Evolutionary conservation across 805 yeast species (phyloP), one percentile per base, ranked within the genome.

Genomic region (Torulaspora microellipsoides): DNA sequence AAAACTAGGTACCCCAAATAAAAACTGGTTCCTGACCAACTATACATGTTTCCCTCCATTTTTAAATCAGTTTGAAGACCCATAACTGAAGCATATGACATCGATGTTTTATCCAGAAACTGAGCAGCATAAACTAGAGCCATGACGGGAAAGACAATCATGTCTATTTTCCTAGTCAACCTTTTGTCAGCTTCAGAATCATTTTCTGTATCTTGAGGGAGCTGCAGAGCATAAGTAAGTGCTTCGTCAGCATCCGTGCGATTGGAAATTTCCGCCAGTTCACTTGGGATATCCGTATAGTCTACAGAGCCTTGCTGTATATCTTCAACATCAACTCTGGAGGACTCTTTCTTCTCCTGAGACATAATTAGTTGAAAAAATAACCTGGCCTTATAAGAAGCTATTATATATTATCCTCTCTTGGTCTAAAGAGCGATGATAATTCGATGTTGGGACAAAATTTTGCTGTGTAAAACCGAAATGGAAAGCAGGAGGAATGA

Each of bases 71-170:
- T 57, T 53, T 71, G 73, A 49, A 79, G 75, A 0, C 83, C 83
- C 82, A 80, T 75, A 1, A 78, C 79, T 13, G 80, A 79, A 4
- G 84, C 80, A 53, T 78, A 77, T 47, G 78, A 77, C 31, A 76
- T 60, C 37, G 78, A 60, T 12, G 76, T 67, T 52, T 80, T 79
- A 49, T 80, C 85, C 40, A 78, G 61, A 50, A 75, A 76, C 61
- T 78, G 81, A 13, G 77, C 59, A 41, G 78, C 72, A 50, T 79
- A 79, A n/a, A 76, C 70, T 29, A 69, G 62, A 49, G 81, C 74
- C 52, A 79, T 58, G 25, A 77, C 58, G 0, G 79, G 69, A 58
- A 77, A 55, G 15, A 79, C 65, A 31, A 70, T 62, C 9, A 42
- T 32, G 57, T 79, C 84, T 10, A 78, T 64, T 43, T 71, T 73